Base-by-base conservation (phyloP, 208 protist genomes). In the Endotrypanum monterogeii region DNA sequence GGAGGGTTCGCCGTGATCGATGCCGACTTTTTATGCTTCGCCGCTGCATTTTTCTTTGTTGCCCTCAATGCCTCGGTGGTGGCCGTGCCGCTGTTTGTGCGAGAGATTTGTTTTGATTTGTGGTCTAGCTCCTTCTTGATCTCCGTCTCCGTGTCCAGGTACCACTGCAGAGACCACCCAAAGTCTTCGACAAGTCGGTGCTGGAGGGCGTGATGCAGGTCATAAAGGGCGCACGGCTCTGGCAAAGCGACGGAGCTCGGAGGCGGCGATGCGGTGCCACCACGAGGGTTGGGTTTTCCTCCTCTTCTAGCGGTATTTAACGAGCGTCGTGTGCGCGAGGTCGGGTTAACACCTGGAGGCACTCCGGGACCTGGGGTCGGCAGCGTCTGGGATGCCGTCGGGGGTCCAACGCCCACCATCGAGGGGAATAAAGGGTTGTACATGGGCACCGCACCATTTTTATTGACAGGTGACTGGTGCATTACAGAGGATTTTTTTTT, bases 101-200 rank as follows among this genome's bases (percentile, higher is more conserved):
- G 39, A n/a, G 51, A 28, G 5, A 30, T 32, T 18, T 30, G 0
- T 55, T 46, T 60, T 16, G 41, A 30, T 65, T 77, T 71, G 6
- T 71, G 52, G 8, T 56, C 65, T 44, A 77, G 48, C 54, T 61
- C 72, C 44, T 73, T 67, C 55, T 72, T 69, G 30, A 73, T 68
- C 57, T 72, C 74, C 28, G 67, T 62, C 57, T 73, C 74, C 14
- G 74, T 73, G 57, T 79, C 74, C n/a, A 79, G 66, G 58, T 60
- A 79, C 74, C 74, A 79, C 39, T 79, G 67, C 20, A 79, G 67
- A n/a, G 67, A 67, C 74, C 74, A 79, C 32, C 74, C 74, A 0
- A 79, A 23, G 58, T 72, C 74, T 16, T 73, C 74, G 23, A 73
- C 51, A 37, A 79, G 57, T 20, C 74, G 74, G 51, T 79, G 74